These are phyloP conservation scores for Kodamaea restingae DNA, from an alignment of 805 yeast species.

Conservation along the genomic window DNA sequence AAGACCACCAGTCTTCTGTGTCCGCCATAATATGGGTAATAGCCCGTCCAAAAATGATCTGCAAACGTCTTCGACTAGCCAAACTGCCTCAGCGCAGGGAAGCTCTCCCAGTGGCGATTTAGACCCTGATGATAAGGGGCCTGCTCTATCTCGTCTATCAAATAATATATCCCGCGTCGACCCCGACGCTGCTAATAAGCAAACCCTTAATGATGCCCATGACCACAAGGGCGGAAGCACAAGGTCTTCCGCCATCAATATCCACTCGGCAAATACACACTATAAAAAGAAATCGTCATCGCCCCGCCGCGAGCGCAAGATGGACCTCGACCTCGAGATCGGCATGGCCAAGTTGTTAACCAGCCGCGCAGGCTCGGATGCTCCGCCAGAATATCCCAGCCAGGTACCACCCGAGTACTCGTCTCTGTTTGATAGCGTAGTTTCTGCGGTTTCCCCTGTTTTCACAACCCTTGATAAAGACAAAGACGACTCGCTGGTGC, in stretches of 20 bases:
- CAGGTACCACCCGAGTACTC: conserved; percentile 17
- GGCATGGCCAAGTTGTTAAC: conserved; percentile 41
- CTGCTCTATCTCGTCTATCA: conserved; percentile 36
- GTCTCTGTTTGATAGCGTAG: conserved; percentile 39
- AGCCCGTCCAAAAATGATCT: conserved; percentile 58
- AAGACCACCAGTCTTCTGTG: conserved; percentile 2
- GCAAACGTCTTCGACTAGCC: conserved; percentile 38
- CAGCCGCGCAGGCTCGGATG: conserved; percentile 3
- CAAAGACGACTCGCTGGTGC: conserved; percentile 33
- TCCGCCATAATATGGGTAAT: conserved; percentile 47
- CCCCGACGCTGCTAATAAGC: conserved; percentile 20
- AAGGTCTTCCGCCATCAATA: conserved; percentile 13
- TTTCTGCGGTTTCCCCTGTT: conserved; percentile 29
- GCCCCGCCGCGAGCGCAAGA: conserved; percentile 4
- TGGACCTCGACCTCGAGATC: conserved; percentile 43
- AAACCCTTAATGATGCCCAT: conserved; percentile 6
- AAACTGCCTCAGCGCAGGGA: conserved; percentile 19
- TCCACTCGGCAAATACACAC: conserved; percentile 10
- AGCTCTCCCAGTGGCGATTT: conserved; percentile 26
- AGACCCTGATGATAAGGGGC: conserved; percentile 40
- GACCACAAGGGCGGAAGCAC: conserved; percentile 8
- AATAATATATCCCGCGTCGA: conserved; percentile 8
- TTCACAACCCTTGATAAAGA: conserved; percentile 26
- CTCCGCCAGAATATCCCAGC: too few species aligned
- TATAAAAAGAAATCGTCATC: conserved; percentile 5